Evolutionary conservation across 164 flowering plant genomes (phyloP), one percentile per base, ranked within the genome.

Genomic region (Magnolia kwangsiensis): DNA sequence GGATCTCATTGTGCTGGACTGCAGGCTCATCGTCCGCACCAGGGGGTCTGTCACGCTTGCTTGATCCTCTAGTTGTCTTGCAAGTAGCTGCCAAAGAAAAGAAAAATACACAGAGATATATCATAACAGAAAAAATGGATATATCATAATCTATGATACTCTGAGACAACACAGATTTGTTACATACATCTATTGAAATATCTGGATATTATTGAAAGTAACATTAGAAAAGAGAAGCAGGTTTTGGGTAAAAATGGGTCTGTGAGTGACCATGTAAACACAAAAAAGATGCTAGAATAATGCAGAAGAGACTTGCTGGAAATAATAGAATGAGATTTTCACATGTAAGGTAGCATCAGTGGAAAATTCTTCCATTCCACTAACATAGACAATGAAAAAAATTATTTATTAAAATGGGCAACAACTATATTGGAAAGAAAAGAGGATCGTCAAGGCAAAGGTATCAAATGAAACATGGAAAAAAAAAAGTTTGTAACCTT

Each of bases 1-100:
- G 50, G 86, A 72, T 80, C 95, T 87, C 85, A 76, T 67, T 74
- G 96, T 90, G 74, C 65, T 87, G 21, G 89, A 79, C 74, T 95
- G 98, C 37, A 84, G 82, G 73, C 78, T 78, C 50, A 50, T 58
- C 63, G 51, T 58, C 63, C 98, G 85, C 63, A 73, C 85, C 14
- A 79, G 50, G 1, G 91, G 80, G 82, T 90, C 88, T 29, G 88
- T 85, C 66, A 86, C 77, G 81, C 76, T 86, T 76, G 74, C 84
- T 49, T 95, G 93, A 79, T 80, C 81, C 81, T 82, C 83, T 51
- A 95, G 82, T 68, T 88, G 90, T 59, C 88, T 80, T 20, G 90
- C 83, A 76, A 92, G 87, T 89, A 87, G 90, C 98, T 95, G 88
- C 82, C 73, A 77, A 67, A 24, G 67, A 1, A 51, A 21, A 77